Percentiles rank a stretch among this genome's conserved stretches.
These are phyloP conservation scores for Auricularia heimuer DNA, from an alignment of 768 basidiomycete species.

Conservation along the genomic window DNA sequence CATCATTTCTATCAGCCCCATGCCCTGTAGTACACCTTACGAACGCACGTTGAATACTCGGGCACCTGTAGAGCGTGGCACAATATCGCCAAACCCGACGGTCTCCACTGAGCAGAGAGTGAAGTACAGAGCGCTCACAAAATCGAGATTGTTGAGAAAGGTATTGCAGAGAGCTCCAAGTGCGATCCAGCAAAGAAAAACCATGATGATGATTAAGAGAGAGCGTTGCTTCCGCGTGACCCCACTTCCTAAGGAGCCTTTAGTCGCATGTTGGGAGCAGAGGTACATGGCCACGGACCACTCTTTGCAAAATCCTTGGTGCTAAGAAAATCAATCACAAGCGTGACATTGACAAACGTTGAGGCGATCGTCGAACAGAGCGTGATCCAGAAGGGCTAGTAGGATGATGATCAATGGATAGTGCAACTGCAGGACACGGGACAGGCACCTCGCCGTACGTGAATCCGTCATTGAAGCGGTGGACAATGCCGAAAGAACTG, in stretches of 20 bases:
- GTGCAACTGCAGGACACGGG: neutral
- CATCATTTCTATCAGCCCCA: no score
- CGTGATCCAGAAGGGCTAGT: constrained; percentile 66
- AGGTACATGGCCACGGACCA: constrained; percentile 30
- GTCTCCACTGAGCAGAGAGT: constrained; percentile 65
- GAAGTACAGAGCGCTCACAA: constrained; percentile 72
- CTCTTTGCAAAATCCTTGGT: constrained; percentile 55
- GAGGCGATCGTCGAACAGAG: constrained; percentile 64
- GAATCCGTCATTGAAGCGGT: constrained; percentile 55
- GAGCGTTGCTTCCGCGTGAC: constrained; percentile 66
- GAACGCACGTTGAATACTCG: constrained; percentile 36
- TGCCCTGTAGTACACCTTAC: neutral
- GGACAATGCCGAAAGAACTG: constrained; percentile 50
- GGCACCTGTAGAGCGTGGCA: constrained; percentile 38
- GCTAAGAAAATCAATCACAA: constrained; percentile 49
- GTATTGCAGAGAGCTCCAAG: constrained; percentile 57
- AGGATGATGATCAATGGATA: neutral
- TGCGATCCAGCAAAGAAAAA: constrained; percentile 62
- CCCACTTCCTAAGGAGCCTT: constrained; percentile 48
- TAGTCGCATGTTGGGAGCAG: no score
- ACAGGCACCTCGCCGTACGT: constrained; percentile 39
- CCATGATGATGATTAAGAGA: constrained; percentile 69
- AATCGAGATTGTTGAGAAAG: constrained; percentile 41
- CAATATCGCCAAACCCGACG: constrained; percentile 67
- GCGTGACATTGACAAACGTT: constrained; percentile 52